These are phyloP conservation scores for Cercospora zeina DNA, from an alignment of 2,329 filamentous ascomycete species.

Conservation along the genomic window DNA sequence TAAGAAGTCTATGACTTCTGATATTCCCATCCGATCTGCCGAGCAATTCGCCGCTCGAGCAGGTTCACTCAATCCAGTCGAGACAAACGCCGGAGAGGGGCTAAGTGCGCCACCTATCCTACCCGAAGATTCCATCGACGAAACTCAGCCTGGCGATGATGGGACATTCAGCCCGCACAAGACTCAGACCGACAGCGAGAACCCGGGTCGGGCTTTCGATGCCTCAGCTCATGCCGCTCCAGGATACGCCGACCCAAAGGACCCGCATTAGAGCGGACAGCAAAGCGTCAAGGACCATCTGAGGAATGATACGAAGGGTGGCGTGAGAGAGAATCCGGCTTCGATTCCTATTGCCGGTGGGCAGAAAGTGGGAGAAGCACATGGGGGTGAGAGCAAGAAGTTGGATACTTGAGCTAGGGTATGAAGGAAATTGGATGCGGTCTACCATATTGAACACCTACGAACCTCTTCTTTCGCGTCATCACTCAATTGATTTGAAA, in stretches of 20 bases:
- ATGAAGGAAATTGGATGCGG: background rate
- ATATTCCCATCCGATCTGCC: background rate
- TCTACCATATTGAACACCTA: no score
- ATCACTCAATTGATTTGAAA: no score
- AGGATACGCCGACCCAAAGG: background rate
- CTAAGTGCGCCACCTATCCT: background rate
- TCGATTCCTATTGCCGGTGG: conserved; percentile 39
- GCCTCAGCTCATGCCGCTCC: background rate
- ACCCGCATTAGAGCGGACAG: background rate
- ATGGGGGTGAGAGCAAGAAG: conserved; percentile 39
- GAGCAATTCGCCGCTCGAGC: conserved; percentile 7
- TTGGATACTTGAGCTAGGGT: background rate
- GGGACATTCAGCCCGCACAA: background rate
- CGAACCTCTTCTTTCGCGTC: no score
- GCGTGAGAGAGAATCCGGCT: conserved; percentile 29
- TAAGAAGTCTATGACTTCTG: background rate
- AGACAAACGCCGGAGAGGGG: conserved; percentile 3
- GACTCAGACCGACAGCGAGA: background rate
- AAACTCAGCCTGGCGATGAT: background rate
- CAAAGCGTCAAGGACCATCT: conserved; percentile 7
- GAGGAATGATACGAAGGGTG: background rate
- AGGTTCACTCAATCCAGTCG: conserved; percentile 5
- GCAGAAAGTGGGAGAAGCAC: conserved; percentile 33
- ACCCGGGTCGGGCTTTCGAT: background rate
- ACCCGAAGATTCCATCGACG: background rate